Base-by-base conservation (phyloP, 2,329 filamentous ascomycete species). In the Neofusicoccum cordaticola region DNA sequence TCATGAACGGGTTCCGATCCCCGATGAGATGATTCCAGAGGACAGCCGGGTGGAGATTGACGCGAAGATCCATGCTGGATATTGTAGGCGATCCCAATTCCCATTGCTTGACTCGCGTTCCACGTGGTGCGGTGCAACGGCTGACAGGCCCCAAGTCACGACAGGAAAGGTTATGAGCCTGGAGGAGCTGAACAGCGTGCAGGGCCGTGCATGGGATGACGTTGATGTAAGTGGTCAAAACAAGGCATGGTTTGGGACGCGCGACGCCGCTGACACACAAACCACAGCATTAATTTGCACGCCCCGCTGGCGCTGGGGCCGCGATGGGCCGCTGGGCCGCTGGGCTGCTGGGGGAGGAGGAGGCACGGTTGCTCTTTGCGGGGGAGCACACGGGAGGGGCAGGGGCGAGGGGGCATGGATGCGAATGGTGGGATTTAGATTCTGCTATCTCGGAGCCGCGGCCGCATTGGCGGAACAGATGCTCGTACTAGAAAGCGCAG, bases 31-130 rank as follows among this genome's bases (percentile, higher is more conserved):
- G 86, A 97, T 98, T 71, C 95, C 95, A 12, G 91, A 89, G 68
- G 95, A 98, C 79, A 96, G 93, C 62, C 85, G 94, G 69, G 95
- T 98, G n/a, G 95, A 99, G 78, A 99, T 98, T 73, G 95, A 98
- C 78, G 95, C 95, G 66, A 98, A 98, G 83, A 97, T 98, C 75
- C 95, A 94, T 71, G 93, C 94, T 66, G 95, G 87, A 22, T 89
- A 89, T 73, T 89, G 90, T 92, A 80, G 79, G 87, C 9, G 50
- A 45, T 19, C 61, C 48, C 63, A 47, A 35, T 34, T 60, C 31
- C 56, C 56, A 60, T 60, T 60, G 56, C 41, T 60, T 60, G 56
- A 60, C 56, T 60, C 56, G 56, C 56, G 56, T 60, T 60, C 58
- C 58, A 64, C 62, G 42, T 57, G 51, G 42, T 50, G 62, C 42